Base-by-base conservation (phyloP, 177 flowering plant species). In the Vitis hybrid region DNA sequence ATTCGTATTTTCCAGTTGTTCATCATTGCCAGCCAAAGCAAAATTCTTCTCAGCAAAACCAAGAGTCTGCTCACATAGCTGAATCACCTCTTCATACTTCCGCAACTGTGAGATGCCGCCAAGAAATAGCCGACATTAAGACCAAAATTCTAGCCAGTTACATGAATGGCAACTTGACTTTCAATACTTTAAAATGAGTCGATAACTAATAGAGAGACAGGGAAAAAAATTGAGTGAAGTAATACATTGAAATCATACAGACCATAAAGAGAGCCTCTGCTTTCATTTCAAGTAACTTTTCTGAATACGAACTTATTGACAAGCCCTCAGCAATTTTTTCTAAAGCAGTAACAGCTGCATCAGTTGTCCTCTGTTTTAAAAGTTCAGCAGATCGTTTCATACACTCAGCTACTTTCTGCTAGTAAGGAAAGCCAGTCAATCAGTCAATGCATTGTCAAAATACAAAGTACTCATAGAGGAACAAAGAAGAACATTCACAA, bases 181-280 rank as follows among this genome's bases (percentile, higher is more conserved):
- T 58, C 15, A 24, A 12, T 33, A 77, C 47, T 59, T 60, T 9
- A 6, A 44, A 50, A 67, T 19, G 33, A 13, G 18, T 14, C 10
- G 44, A 61, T 28, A 60, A n/a, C 14, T 19, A 31, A 49, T 11
- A 53, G 11, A 12, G 22, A 5, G 44, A 56, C 9, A 59, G 3
- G 49, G 13, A 62, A 19, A 70, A 22, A 33, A 28, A 11, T 7
- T 47, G 31, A 18, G 17, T n/a, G 11, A 54, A 67, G 33, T 38
- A 56, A 63, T 3, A 53, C 6, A 2, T 3, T 7, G 44, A 78
- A 62, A 62, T 63, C 74, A 57, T 22, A 87, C 88, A 73, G 18
- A 96, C 99, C 91, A 80, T 20, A 73, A 69, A 86, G 4, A 94
- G 83, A 73, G 97, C 91, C 85, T 89, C 87, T 20, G 92, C 97